Evolutionary conservation across 371 early-diverging fungal species (phyloP), one percentile per base, ranked within the genome.

Genomic region (Apophysomyces ossiformis): DNA sequence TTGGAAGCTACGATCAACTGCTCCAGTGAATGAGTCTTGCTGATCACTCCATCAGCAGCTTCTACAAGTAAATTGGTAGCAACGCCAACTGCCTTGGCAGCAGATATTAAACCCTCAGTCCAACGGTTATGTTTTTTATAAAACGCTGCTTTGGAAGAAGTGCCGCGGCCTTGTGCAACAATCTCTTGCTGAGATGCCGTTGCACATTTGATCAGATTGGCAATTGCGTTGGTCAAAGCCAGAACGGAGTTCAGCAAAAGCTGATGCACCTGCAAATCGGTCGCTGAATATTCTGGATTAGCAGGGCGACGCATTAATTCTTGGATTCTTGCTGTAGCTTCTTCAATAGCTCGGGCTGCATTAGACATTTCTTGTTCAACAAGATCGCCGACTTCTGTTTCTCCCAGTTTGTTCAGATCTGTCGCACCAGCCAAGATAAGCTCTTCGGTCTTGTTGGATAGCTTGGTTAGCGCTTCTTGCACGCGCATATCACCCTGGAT

Each of bases 101-200:
- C 99, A 2, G 96, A 94, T 61, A 99, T 96, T 37, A 99, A 85
- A 18, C 99, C 99, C 72, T 99, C 98, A 3, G 97, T 99, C 99
- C 99, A 99, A 68, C 96, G 90, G 83, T 96, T 96, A 82, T 99
- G 95, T 87, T 97, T 97, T 75, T 97, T 97, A 88, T 99, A 99
- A 75, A 97, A 98, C 0, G 94, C 95, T 5, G 92, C 91, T 57
- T 91, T 92, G 39, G 93, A 88, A n/a, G 90, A 86, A 2, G 89
- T 74, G 1, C 95, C 97, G 44, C 92, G 86, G 18, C 97, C 97
- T 73, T 96, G 93, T 1, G 95, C 89, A 4, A 97, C 98, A 81
- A 97, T 95, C 79, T 99, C 99, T 73, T 96, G 92, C 75, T 99
- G 98, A 12, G 95, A 92, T 32, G 87, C 92, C 4, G 96, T 96